Conservation (phyloP, 768 basidiomycete species). For the Hydnomerulius pinastri region DNA sequence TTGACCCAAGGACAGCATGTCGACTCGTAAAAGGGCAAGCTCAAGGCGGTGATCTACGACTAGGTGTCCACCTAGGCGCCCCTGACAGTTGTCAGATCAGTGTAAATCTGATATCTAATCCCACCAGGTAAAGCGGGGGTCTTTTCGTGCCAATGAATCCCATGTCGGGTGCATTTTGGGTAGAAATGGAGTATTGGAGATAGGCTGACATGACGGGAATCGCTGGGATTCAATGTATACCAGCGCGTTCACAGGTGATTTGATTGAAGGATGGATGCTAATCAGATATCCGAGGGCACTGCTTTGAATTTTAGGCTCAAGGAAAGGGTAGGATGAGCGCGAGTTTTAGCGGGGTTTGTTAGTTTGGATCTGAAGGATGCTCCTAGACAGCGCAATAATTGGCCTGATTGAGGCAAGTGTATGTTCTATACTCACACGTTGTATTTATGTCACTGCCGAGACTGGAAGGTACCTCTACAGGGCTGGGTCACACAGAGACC, state of each 20-base stretch:
- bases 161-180: constrained; percentile 10
- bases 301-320: constrained; percentile 39
- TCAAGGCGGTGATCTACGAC: constrained; percentile 4
- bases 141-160: not conserved
- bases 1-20: constrained; percentile 1
- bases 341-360: constrained; percentile 24
- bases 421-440: constrained; percentile 34
- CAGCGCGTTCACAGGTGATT: constrained; percentile 21
- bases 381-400: not conserved
- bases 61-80: too few relatives aligned
- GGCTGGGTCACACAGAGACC: constrained; percentile 36
- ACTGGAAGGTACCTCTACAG: constrained; percentile 35
- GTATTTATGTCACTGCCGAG: constrained; percentile 39
- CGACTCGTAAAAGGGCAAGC: constrained; percentile 7
- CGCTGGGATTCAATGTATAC: constrained; percentile 28
- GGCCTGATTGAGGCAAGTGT: constrained; percentile 27
- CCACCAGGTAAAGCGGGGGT: not conserved
- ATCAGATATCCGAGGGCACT: constrained; percentile 41
- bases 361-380: not conserved
- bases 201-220: not conserved
- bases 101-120: not conserved
- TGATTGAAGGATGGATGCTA: constrained; percentile 28
- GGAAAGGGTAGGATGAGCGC: constrained; percentile 14
- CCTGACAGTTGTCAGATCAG: too few relatives aligned
- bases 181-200: constrained; percentile 7